Conservation (phyloP, 2,329 filamentous ascomycete genomes). For the Cytospora piceae region DNA sequence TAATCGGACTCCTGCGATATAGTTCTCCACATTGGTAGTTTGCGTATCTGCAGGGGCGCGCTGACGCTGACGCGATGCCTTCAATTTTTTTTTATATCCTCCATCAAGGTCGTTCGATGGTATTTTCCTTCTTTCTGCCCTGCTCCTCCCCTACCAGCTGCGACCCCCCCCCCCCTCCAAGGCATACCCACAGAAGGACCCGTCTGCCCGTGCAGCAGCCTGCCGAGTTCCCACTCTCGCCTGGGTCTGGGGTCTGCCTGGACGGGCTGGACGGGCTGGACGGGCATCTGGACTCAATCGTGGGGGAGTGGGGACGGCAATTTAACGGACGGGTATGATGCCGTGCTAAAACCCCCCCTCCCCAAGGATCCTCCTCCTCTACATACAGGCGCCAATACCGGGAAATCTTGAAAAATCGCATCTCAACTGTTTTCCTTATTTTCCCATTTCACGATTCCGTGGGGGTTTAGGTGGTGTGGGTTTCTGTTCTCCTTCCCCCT, state of each 20-base stretch:
- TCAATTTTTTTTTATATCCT: background rate
- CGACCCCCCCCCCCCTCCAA: background rate
- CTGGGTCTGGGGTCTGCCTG: background rate
- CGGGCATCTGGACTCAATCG: background rate
- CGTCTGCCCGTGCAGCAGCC: background rate
- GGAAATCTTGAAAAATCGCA: background rate
- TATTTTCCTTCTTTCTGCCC: background rate
- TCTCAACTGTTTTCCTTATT: background rate
- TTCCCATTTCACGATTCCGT: background rate
- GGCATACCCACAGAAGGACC: background rate
- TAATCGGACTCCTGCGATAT: background rate
- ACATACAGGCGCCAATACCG: background rate
- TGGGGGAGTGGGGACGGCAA: background rate
- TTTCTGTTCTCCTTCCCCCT: background rate
- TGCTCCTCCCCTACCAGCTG: background rate
- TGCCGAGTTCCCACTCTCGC: background rate
- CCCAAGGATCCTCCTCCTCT: no score
- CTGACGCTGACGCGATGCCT: conserved; percentile 1
- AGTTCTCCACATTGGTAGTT: background rate
- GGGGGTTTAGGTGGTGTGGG: background rate
- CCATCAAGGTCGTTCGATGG: background rate
- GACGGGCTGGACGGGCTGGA: background rate
- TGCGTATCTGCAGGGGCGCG: conserved; percentile 11
- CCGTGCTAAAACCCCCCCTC: background rate
- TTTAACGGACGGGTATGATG: background rate